Percentiles rank a stretch among this genome's conserved stretches.
Conservation (phyloP, 768 basidiomycete genomes). For the Termitomyces sp. region DNA sequence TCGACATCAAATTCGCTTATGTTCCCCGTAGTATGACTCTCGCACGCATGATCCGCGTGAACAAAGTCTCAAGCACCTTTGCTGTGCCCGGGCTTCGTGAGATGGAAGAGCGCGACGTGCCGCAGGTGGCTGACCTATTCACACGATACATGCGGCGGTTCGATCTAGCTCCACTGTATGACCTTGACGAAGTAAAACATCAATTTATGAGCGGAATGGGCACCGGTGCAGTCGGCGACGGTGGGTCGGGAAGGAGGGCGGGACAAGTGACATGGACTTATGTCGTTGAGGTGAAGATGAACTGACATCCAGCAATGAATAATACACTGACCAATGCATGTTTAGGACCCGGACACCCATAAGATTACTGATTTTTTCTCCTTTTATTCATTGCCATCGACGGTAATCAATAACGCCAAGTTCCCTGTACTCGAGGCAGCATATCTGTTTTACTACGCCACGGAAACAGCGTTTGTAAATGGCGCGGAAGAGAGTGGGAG, state of each 20-base stretch:
- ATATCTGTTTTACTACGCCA: slow-evolving; percentile 95
- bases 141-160: slow-evolving; percentile 81
- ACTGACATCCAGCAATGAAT: not conserved
- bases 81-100: slow-evolving; percentile 72
- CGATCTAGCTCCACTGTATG: slow-evolving; percentile 74
- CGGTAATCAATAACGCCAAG: slow-evolving; percentile 77
- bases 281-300: slow-evolving; percentile 88
- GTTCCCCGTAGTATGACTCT: slow-evolving; percentile 86
- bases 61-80: slow-evolving; percentile 58
- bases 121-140: slow-evolving; percentile 67
- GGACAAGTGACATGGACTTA: slow-evolving; percentile 95
- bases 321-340: not conserved
- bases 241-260: slow-evolving; percentile 48
- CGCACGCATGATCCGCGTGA: slow-evolving; percentile 81
- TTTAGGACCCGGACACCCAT: slow-evolving; percentile 75
- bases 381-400: slow-evolving; percentile 95
- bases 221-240: slow-evolving; percentile 45
- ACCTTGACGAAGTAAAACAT: slow-evolving; percentile 76
- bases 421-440: slow-evolving; percentile 82
- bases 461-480: slow-evolving; percentile 64
- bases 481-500: slow-evolving; percentile 57
- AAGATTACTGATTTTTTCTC: slow-evolving; percentile 95
- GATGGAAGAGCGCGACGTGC: slow-evolving; percentile 79
- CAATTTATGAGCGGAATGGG: slow-evolving; percentile 87
- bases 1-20: slow-evolving; percentile 86